Conservation (phyloP, 2,329 filamentous ascomycete species). For the Cercospora sesami region DNA sequence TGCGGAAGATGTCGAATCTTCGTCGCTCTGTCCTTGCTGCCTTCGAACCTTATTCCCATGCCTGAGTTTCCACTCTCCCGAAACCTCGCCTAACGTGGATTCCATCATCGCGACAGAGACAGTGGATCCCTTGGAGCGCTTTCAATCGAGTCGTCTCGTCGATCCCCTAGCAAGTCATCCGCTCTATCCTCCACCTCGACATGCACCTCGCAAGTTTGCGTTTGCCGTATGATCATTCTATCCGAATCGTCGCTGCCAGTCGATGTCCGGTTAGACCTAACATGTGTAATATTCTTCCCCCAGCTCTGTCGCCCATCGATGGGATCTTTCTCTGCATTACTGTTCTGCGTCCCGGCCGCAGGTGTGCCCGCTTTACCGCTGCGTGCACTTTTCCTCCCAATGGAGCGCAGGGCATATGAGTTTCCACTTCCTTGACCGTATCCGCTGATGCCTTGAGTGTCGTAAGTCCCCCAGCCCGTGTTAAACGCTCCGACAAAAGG, state of each 20-base stretch:
- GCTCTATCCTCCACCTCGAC: slow-evolving; percentile 13
- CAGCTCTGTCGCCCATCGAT: slow-evolving; percentile 5
- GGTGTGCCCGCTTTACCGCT: slow-evolving; percentile 14
- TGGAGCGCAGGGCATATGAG: slow-evolving; percentile 25
- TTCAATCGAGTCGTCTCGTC: neutral
- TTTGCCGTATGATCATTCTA: slow-evolving; percentile 32
- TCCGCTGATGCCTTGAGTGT: slow-evolving; percentile 24
- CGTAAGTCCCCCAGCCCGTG: slow-evolving; percentile 30
- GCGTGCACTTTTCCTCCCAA: slow-evolving; percentile 18
- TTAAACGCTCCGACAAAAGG: slow-evolving; percentile 33
- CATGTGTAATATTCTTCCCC: slow-evolving; percentile 25
- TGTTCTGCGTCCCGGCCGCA: slow-evolving; percentile 4
- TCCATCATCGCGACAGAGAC: neutral
- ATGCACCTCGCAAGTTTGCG: slow-evolving; percentile 27
- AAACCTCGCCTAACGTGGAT: neutral
- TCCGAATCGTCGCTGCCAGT: slow-evolving; percentile 23
- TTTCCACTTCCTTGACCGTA: slow-evolving; percentile 23
- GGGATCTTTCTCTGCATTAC: slow-evolving; percentile 4
- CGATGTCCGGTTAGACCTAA: slow-evolving; percentile 16
- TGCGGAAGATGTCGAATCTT: neutral
- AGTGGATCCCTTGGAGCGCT: neutral
- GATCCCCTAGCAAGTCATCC: neutral
- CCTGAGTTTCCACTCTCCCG: neutral
- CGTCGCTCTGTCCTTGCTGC: neutral
- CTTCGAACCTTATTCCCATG: neutral